These are phyloP conservation scores for Rutstroemia sydowiana DNA, from an alignment of 2,329 filamentous ascomycete species.

Conservation along the genomic window DNA sequence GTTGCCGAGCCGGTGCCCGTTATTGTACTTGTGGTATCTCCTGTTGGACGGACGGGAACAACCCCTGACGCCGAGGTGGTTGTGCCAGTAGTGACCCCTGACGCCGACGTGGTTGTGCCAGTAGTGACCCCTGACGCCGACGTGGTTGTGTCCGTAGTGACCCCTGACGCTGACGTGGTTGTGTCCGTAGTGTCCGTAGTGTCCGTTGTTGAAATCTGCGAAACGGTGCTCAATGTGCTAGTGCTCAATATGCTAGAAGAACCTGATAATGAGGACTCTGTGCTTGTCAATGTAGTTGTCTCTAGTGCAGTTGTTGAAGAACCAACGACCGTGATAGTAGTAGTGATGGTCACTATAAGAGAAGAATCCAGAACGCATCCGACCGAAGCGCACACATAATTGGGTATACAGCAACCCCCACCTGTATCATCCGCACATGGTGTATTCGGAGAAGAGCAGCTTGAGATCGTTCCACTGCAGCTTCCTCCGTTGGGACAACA, in stretches of 20 bases:
- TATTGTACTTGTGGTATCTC: constrained; percentile 34
- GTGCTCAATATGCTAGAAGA: constrained; percentile 2
- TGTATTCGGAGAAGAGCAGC: constrained; percentile 55
- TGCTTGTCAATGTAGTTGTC: constrained; percentile 28
- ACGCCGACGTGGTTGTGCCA: constrained; percentile 16
- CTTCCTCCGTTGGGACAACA: constrained; percentile 62
- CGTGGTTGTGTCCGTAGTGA: constrained; percentile 16
- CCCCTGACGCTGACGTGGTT: constrained; percentile 22
- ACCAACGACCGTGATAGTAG: constrained; percentile 16
- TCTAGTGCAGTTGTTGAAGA: constrained; percentile 9
- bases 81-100: constrained; percentile 32
- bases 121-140: constrained; percentile 23
- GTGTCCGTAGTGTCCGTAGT: constrained; percentile 18
- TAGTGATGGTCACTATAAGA: constrained; percentile 15
- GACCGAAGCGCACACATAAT: constrained; percentile 60
- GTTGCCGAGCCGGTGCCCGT: constrained; percentile 13
- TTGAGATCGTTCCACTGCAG: constrained; percentile 56
- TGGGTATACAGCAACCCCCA: constrained; percentile 69
- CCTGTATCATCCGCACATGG: constrained; percentile 58
- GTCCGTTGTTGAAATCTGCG: constrained; percentile 31
- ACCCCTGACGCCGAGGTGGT: constrained; percentile 34
- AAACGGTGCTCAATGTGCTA: too few relatives aligned
- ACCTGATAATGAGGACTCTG: background rate
- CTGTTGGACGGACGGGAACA: constrained; percentile 42
- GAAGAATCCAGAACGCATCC: constrained; percentile 48